Evolutionary conservation across 306 rosid species (phyloP).

Genomic region (Phaseolus lunatus): DNA sequence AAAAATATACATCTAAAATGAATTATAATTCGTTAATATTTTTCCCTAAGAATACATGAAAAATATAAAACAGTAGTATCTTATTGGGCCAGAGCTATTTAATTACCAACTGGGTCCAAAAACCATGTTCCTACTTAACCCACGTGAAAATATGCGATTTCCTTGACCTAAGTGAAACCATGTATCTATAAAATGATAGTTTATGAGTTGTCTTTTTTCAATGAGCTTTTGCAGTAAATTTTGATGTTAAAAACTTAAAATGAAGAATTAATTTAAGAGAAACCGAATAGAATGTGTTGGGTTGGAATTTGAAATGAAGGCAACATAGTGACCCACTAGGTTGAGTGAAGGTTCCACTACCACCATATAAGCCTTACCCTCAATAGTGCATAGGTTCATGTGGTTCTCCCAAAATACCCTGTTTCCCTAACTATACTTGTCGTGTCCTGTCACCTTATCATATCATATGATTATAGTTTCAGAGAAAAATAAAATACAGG

Average conservation of each 20-base stretch:
- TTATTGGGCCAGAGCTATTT: constrained; percentile 46
- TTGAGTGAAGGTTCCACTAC: constrained; percentile 55
- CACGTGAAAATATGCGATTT: constrained; percentile 42
- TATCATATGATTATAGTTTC: background rate
- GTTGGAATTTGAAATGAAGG: constrained; percentile 37
- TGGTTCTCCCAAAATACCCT: constrained; percentile 40
- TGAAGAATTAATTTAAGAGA: constrained; percentile 2
- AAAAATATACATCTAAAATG: background rate
- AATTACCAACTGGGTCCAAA: background rate
- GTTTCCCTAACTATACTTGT: constrained; percentile 37
- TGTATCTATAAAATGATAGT: constrained; percentile 11
- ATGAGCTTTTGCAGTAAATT: constrained; percentile 25
- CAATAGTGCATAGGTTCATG: constrained; percentile 34
- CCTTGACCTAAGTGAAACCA: constrained; percentile 29
- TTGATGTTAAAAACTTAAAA: constrained; percentile 21
- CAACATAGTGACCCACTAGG: constrained; percentile 45
- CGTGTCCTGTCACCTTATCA: constrained; percentile 27
- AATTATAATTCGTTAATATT: background rate
- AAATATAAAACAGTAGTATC: constrained; percentile 47
- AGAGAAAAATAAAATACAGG: background rate
- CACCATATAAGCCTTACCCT: constrained; percentile 40
- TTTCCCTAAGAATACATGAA: background rate
- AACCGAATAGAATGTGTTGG: constrained; percentile 30
- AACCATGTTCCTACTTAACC: constrained; percentile 1
- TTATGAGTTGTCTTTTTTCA: background rate